These are phyloP conservation scores for Gardenia jasminoides DNA, from an alignment of 257 asterid genomes.

Conservation along the genomic window DNA sequence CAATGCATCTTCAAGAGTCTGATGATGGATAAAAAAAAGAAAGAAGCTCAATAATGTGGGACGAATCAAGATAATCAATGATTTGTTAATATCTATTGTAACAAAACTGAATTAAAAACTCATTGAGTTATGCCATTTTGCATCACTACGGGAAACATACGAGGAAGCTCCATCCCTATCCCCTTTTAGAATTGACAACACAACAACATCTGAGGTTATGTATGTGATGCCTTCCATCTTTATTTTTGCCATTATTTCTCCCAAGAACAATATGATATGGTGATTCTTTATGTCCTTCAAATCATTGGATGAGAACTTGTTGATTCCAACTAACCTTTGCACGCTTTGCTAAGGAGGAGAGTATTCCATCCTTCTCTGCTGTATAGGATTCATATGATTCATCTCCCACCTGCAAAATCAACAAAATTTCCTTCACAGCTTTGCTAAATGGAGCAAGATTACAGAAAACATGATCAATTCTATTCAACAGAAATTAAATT, in stretches of 20 bases:
- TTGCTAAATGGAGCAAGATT: background rate
- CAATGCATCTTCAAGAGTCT: constrained; percentile 87
- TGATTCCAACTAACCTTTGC: constrained; percentile 66
- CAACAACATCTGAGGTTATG: background rate
- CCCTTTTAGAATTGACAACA: background rate
- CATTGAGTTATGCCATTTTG: background rate
- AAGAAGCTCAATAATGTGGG: background rate
- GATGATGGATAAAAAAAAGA: constrained; percentile 9
- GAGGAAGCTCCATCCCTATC: background rate
- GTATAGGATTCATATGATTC: constrained; percentile 79
- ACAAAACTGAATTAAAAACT: background rate
- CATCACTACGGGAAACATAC: background rate
- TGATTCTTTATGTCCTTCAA: background rate
- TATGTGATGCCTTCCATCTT: background rate
- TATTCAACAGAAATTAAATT: background rate
- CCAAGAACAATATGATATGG: background rate
- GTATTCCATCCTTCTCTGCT: constrained; percentile 78
- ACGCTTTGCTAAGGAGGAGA: constrained; percentile 82
- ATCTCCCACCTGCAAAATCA: constrained; percentile 73
- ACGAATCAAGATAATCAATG: background rate
- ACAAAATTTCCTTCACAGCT: background rate
- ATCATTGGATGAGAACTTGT: background rate
- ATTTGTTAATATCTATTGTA: background rate
- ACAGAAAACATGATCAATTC: background rate
- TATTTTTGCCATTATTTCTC: background rate